phyloP scores from a whole-genome alignment of 1,284 basidiomycete species.

The Neonothopanus nambi region DNA sequence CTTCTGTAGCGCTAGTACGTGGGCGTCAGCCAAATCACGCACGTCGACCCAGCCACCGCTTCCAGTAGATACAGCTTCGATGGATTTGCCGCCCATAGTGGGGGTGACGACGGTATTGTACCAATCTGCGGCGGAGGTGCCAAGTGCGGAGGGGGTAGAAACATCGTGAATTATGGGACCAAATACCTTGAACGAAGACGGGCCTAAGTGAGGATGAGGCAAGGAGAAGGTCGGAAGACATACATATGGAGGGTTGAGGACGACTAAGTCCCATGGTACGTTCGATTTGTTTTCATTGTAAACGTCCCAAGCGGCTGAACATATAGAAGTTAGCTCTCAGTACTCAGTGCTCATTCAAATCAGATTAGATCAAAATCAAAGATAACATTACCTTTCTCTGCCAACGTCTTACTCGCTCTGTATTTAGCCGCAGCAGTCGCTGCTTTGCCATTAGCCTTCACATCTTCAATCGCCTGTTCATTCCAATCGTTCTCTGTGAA shows the following conservation, averaged over 20 bases:
- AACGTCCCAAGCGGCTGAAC: constrained; percentile 46
- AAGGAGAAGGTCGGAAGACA: not conserved
- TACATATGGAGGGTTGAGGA: constrained; percentile 43
- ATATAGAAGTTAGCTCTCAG: not conserved
- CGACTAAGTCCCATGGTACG: constrained; percentile 42
- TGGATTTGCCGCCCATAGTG: constrained; percentile 16
- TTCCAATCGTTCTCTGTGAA: constrained; percentile 61
- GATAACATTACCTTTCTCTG: constrained; percentile 40
- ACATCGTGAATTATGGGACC: constrained; percentile 35
- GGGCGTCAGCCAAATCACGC: constrained; percentile 55
- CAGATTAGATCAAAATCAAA: constrained; percentile 15
- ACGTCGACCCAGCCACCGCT: constrained; percentile 52
- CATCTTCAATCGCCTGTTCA: constrained; percentile 45
- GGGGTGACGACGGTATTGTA: constrained; percentile 23
- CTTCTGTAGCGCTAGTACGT: constrained; percentile 48
- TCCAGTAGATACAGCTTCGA: constrained; percentile 13
- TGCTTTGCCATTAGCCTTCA: constrained; percentile 44
- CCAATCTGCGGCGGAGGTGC: constrained; percentile 28
- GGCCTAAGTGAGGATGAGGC: not conserved
- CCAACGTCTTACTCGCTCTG: constrained; percentile 45
- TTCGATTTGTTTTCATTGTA: constrained; percentile 36
- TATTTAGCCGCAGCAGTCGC: constrained; percentile 38
- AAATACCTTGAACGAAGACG: constrained; percentile 24
- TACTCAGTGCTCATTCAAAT: too few relatives aligned
- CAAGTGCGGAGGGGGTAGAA: constrained; percentile 23